These are phyloP conservation scores for Vitis hybrid DNA, from an alignment of 177 flowering plant species.

Conservation along the genomic window DNA sequence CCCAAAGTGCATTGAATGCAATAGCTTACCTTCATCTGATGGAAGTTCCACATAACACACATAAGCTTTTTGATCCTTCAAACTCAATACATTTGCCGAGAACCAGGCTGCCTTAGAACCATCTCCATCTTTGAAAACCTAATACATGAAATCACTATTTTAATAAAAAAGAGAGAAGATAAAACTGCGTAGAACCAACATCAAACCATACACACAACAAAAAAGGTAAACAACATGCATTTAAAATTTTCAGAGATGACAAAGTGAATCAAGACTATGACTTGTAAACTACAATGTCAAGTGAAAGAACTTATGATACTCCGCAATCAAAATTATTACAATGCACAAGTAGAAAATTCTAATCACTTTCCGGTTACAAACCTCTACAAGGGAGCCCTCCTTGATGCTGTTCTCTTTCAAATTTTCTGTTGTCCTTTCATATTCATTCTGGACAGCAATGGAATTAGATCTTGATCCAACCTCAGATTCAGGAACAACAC, in stretches of 20 bases:
- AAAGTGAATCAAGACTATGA: not conserved
- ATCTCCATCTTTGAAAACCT: conserved; percentile 69
- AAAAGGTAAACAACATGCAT: not conserved
- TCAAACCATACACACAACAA: not conserved
- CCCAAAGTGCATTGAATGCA: not conserved
- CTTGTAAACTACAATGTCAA: not conserved
- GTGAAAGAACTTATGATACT: not conserved
- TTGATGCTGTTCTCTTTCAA: conserved; percentile 35
- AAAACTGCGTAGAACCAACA: not conserved
- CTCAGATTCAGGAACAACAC: conserved; percentile 40
- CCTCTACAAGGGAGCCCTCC: conserved; percentile 83
- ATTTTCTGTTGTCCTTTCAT: conserved; percentile 17
- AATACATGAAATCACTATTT: not conserved
- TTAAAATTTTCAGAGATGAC: not conserved
- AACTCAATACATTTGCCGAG: conserved; percentile 59
- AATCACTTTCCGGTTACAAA: conserved; percentile 18
- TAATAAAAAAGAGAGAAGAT: not conserved
- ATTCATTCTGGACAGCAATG: conserved; percentile 16
- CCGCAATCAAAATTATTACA: not conserved
- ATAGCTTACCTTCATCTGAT: conserved; percentile 51
- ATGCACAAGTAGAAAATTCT: not conserved
- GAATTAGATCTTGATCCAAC: conserved; percentile 28
- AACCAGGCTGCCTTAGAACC: conserved; percentile 69
- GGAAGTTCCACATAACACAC: conserved; percentile 56
- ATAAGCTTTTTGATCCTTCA: conserved; percentile 74